phyloP scores from a whole-genome alignment of 1,139 yeast genomes.

The Blastobotrys serpentis region DNA sequence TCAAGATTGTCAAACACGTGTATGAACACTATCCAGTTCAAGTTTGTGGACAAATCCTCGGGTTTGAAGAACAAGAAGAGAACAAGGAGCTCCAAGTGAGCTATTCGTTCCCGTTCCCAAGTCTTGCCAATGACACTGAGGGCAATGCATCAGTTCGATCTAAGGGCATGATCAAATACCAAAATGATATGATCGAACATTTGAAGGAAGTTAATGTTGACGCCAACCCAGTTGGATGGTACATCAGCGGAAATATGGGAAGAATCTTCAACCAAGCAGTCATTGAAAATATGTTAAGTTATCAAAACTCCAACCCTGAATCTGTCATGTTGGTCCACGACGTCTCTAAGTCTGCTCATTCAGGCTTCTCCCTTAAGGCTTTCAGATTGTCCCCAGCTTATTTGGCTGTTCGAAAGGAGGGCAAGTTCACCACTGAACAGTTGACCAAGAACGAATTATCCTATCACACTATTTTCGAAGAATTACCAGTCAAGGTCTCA shows the following conservation, averaged over 20 bases:
- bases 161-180: constrained; percentile 65
- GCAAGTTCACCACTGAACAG: constrained; percentile 63
- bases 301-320: constrained; percentile 62
- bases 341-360: constrained; percentile 59
- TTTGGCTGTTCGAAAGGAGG: constrained; percentile 49
- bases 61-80: constrained; percentile 64
- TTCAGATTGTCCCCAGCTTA: constrained; percentile 66
- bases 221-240: constrained; percentile 80
- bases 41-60: constrained; percentile 75
- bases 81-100: constrained; percentile 50
- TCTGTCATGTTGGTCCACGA: constrained; percentile 71
- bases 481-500: constrained; percentile 63
- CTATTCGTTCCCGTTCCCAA: constrained; percentile 66
- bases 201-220: constrained; percentile 67
- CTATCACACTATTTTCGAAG: constrained; percentile 70
- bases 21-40: constrained; percentile 66
- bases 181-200: constrained; percentile 63
- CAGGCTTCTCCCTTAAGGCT: constrained; percentile 63
- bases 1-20: constrained; percentile 72
- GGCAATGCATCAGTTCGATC: constrained; percentile 41
- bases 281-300: constrained; percentile 65
- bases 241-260: constrained; percentile 68
- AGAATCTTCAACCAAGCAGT: constrained; percentile 59
- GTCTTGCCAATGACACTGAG: constrained; percentile 41
- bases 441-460: constrained; percentile 61